Evolutionary conservation across 148 eudicot species (phyloP).

Genomic region (Vaccinium vitisidaea): DNA sequence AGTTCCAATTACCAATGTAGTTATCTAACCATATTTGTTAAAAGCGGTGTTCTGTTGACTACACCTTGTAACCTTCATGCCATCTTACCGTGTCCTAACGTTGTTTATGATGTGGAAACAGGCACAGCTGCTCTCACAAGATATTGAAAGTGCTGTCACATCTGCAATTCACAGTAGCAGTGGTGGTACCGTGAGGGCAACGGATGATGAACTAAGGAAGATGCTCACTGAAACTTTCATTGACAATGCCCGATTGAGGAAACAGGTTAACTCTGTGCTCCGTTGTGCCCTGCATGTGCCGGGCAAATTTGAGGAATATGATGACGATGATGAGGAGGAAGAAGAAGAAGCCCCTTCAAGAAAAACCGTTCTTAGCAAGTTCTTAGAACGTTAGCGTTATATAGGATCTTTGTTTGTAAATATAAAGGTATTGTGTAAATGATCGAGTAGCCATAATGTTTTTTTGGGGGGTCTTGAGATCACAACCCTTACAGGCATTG

Average conservation of each 20-base stretch:
- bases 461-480: neutral
- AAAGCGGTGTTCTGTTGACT: neutral
- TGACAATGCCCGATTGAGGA: constrained; percentile 71
- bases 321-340: constrained; percentile 30
- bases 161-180: constrained; percentile 20
- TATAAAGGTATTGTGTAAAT: neutral
- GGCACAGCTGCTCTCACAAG: constrained; percentile 74
- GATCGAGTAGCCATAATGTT: neutral
- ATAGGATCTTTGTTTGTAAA: neutral
- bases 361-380: constrained; percentile 41
- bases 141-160: constrained; percentile 40
- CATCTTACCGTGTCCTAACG: neutral
- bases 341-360: constrained; percentile 27
- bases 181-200: constrained; percentile 19
- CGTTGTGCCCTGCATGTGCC: constrained; percentile 44
- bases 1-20: neutral
- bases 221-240: constrained; percentile 61
- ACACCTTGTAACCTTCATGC: neutral
- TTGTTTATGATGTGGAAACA: constrained; percentile 26
- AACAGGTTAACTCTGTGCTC: constrained; percentile 66
- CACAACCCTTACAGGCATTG: neutral
- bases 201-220: constrained; percentile 60
- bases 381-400: constrained; percentile 20
- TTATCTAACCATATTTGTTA: neutral
- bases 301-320: constrained; percentile 39